Base-by-base conservation (phyloP, 768 basidiomycete species). In the Crassisporium funariophilum region DNA sequence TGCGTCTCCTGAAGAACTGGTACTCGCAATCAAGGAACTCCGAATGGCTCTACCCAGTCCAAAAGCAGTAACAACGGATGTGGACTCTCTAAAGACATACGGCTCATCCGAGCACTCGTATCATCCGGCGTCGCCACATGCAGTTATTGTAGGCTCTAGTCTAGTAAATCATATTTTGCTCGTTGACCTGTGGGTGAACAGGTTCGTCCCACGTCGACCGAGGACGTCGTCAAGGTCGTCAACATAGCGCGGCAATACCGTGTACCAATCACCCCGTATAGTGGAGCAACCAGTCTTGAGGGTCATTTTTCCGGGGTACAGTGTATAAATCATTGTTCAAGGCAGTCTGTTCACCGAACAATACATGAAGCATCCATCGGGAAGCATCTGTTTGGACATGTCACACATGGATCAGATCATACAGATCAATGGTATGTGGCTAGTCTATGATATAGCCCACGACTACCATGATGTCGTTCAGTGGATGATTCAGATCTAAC, bases 281-380 rank as follows among this genome's bases (percentile, higher is more conserved):
- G 86, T 38, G 93, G 91, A 2, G 92, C 88, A 9, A 95, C 91
- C 0, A 86, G 84, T 58, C 73, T 95, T 10, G 93, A 95, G 62
- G 91, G 91, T 0, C 91, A 95, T 67, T 90, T 86, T 51, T 80
- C 81, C 38, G 88, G 87, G 21, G 88, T 89, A 57, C 10, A 46
- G 75, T 65, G 9, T 17, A 21, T 29, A 29, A 25, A 51, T 45
- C 27, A 11, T 36, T 24, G 31, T 15, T 41, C 17, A 37, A 43
- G n/a, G n/a, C n/a, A n/a, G n/a, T 16, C 38, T 2, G 24, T 40
- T 35, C 23, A 24, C 36, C 36, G 39, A 35, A 46, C n/a, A 20
- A 31, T 41, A 34, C 54, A 72, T 61, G 20, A 35, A 79, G 78
- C 60, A 70, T 54, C 61, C 72, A 0, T 61, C 67, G 3, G 85